Percentiles rank a stretch among this genome's conserved stretches.
phyloP scores from a whole-genome alignment of 2,329 filamentous ascomycete species.

The Plenodomus lindquistii region DNA sequence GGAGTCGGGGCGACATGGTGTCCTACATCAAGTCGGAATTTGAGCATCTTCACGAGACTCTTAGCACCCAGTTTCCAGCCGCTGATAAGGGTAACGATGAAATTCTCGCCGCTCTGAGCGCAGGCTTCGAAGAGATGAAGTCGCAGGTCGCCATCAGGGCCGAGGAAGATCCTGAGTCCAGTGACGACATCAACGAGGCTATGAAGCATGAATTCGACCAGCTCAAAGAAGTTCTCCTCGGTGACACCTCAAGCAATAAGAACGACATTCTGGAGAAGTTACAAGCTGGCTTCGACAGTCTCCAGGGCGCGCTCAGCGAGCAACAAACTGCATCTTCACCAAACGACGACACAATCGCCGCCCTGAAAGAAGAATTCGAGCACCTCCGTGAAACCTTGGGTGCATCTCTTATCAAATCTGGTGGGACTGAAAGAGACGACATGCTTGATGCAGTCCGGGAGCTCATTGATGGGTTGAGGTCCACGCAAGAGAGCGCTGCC shows the following conservation, averaged over 20 bases:
- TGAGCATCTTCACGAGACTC: constrained; percentile 62
- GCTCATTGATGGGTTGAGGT: constrained; percentile 49
- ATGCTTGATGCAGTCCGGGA: constrained; percentile 68
- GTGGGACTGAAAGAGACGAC: constrained; percentile 63
- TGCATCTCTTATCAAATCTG: constrained; percentile 54
- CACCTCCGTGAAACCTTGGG: constrained; percentile 62
- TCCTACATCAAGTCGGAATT: constrained; percentile 61
- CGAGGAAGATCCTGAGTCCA: constrained; percentile 43
- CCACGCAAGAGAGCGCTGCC: constrained; percentile 47
- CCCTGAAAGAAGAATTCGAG: constrained; percentile 64
- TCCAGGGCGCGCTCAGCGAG: constrained; percentile 50
- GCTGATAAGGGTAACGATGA: constrained; percentile 41
- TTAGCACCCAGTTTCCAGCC: constrained; percentile 53
- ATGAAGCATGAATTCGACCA: constrained; percentile 83
- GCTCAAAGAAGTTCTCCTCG: constrained; percentile 75
- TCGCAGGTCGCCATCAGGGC: constrained; percentile 44
- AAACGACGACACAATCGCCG: constrained; percentile 52
- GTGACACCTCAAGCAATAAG: constrained; percentile 59
- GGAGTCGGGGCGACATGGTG: constrained; percentile 51
- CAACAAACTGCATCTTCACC: constrained; percentile 27
- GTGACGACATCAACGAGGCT: constrained; percentile 63
- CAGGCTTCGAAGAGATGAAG: constrained; percentile 48
- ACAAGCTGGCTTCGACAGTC: constrained; percentile 55
- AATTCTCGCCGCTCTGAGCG: constrained; percentile 45
- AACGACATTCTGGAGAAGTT: constrained; percentile 66